A percentile compares a stretch with the other conserved stretches of the same genome.
phyloP scores from a whole-genome alignment of 2,329 filamentous ascomycete genomes.

The Botrytis cinerea region DNA sequence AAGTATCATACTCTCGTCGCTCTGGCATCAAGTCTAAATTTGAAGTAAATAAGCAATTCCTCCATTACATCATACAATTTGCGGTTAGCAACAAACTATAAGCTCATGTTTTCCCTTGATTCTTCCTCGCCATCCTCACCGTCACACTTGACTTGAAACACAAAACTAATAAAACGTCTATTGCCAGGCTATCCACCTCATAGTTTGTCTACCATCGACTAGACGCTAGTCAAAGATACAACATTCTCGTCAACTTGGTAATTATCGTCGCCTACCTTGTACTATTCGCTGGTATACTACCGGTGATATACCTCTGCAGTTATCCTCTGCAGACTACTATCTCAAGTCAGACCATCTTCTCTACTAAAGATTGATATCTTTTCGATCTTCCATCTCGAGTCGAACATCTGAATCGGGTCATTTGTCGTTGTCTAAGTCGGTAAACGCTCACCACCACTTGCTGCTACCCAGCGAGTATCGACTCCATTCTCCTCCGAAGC shows the following conservation, averaged over 20 bases:
- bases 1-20: background rate
- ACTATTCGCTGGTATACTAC: background rate
- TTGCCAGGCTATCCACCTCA: background rate
- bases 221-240: background rate
- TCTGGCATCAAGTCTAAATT: background rate
- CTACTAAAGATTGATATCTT: background rate
- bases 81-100: background rate
- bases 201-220: background rate
- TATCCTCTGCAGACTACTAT: conserved; percentile 5
- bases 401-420: background rate
- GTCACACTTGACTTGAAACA: no score
- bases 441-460: background rate
- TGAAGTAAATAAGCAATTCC: background rate
- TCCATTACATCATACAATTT: background rate
- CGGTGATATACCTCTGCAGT: background rate
- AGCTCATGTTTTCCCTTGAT: background rate
- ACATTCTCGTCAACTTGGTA: background rate
- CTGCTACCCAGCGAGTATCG: background rate
- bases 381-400: background rate
- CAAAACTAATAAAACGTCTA: background rate
- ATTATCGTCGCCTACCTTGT: background rate
- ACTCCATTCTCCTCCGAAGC: background rate
- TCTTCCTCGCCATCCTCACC: background rate
- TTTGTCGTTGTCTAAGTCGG: background rate
- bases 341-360: background rate